Base-by-base conservation (phyloP, 495 filamentous ascomycete genomes). In the Xylaria grammica region DNA sequence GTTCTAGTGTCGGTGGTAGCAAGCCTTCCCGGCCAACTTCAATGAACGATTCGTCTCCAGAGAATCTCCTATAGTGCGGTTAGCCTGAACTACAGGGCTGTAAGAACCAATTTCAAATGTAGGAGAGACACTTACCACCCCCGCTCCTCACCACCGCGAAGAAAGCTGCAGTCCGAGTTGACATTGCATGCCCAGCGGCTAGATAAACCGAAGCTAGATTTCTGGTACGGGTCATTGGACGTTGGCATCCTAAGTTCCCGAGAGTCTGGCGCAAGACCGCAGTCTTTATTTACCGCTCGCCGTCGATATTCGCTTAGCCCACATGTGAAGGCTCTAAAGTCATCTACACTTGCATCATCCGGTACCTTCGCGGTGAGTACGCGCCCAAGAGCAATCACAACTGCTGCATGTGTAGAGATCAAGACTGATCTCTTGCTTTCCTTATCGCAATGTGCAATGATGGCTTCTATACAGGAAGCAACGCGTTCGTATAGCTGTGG, bases 381-480 rank as follows among this genome's bases (percentile, higher is more conserved):
- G 13, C 95, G 84, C 2, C 93, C 95, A 59, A 93, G 87, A 6
- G 90, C 90, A 70, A 99, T 96, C 69, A 97, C 81, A 15, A 87
- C 84, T 22, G 95, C 95, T 0, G 94, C 95, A 79, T 99, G 95
- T n/a, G 92, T 88, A 74, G 91, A 96, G 15, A 99, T 84, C 24
- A 97, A 66, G 17, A 97, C 79, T 0, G 91, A 80, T 52, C 86
- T 89, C 7, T 79, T 75, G 34, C 84, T 83, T 48, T 86, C 82
- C 20, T 72, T 69, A 71, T 99, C 95, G 32, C 90, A 84, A 40
- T 85, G 78, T 54, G 82, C 79, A 67, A 99, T 93, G 53, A 98
- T 84, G 6, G 77, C 79, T 17, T 86, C 77, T 22, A 97, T 80
- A 1, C 88, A 82, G 32, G 87, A 87, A 6, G 92, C 91, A 8